Conservation (phyloP, 192 early-diverging fungal species). For the Coemansia sp. region DNA sequence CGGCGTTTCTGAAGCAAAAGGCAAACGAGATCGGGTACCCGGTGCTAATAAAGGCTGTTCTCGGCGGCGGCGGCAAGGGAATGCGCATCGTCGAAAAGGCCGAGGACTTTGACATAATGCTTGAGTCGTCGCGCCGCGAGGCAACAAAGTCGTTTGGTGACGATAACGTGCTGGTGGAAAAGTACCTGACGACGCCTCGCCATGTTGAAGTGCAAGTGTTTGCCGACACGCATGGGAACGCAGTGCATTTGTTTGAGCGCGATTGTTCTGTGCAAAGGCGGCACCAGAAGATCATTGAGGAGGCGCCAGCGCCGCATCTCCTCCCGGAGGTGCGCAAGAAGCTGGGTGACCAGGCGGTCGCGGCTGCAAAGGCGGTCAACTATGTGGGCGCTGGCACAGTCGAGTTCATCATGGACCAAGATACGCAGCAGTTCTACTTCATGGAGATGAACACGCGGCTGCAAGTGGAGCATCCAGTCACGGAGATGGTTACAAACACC, state of each 20-base stretch:
- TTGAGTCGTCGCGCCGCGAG: constrained; percentile 83
- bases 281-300: constrained; percentile 96
- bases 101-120: constrained; percentile 82
- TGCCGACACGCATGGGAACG: constrained; percentile 86
- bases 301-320: constrained; percentile 90
- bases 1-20: constrained; percentile 69
- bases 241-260: constrained; percentile 91
- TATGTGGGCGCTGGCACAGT: constrained; percentile 97
- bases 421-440: constrained; percentile 88
- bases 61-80: constrained; percentile 97
- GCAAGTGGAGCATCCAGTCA: constrained; percentile 95
- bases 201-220: constrained; percentile 98
- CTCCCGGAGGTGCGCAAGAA: constrained; percentile 67
- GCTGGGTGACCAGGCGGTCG: constrained; percentile 88
- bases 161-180: constrained; percentile 88
- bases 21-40: constrained; percentile 89
- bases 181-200: constrained; percentile 83
- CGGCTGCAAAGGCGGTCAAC: constrained; percentile 88
- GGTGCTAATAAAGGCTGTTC: constrained; percentile 96
- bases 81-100: constrained; percentile 87
- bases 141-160: constrained; percentile 91
- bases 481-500: constrained; percentile 93
- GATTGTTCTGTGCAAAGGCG: constrained; percentile 95
- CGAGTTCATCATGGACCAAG: constrained; percentile 95
- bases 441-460: constrained; percentile 98